Evolutionary conservation across 1,139 yeast genomes (phyloP).

Genomic region (Candida glucosophila): DNA sequence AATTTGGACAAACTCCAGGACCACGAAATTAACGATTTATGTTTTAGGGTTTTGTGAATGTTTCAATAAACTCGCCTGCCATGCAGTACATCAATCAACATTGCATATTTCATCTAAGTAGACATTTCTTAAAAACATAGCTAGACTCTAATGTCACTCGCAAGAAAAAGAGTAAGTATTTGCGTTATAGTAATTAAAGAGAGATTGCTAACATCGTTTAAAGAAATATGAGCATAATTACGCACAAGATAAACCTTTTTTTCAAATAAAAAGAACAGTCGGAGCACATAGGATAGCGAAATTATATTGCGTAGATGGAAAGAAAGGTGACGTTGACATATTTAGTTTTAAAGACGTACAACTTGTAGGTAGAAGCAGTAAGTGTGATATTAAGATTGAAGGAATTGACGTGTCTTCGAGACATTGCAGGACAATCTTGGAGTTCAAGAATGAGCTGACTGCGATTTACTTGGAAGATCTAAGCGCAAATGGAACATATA

Average conservation of each 20-base stretch:
- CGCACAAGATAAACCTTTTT: too few relatives aligned
- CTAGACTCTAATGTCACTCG: slow-evolving; percentile 21
- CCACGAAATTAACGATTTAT: slow-evolving; percentile 23
- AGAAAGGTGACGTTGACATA: slow-evolving; percentile 23
- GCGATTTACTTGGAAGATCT: slow-evolving; percentile 33
- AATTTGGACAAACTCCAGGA: slow-evolving; percentile 20
- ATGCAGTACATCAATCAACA: not conserved
- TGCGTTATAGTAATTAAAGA: too few relatives aligned
- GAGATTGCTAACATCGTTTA: too few relatives aligned
- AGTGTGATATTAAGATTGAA: slow-evolving; percentile 46
- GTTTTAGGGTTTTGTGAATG: slow-evolving; percentile 18
- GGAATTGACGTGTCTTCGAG: slow-evolving; percentile 61
- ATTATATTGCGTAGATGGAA: slow-evolving; percentile 23
- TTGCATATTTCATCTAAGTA: not conserved
- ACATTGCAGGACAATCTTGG: slow-evolving; percentile 48
- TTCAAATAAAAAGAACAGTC: slow-evolving; percentile 11
- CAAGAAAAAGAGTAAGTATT: slow-evolving; percentile 32
- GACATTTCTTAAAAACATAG: too few relatives aligned
- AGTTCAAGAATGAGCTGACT: slow-evolving; percentile 23
- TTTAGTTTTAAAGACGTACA: slow-evolving; percentile 27
- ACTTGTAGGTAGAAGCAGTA: slow-evolving; percentile 52
- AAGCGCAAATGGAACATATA: slow-evolving; percentile 61
- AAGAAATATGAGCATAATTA: too few relatives aligned
- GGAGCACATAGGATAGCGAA: slow-evolving; percentile 18
- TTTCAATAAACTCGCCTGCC: not conserved